Percentiles rank a stretch among this genome's conserved stretches.
Evolutionary conservation across 495 filamentous ascomycete species (phyloP).

Genomic region (Aspergillus homomorphus): DNA sequence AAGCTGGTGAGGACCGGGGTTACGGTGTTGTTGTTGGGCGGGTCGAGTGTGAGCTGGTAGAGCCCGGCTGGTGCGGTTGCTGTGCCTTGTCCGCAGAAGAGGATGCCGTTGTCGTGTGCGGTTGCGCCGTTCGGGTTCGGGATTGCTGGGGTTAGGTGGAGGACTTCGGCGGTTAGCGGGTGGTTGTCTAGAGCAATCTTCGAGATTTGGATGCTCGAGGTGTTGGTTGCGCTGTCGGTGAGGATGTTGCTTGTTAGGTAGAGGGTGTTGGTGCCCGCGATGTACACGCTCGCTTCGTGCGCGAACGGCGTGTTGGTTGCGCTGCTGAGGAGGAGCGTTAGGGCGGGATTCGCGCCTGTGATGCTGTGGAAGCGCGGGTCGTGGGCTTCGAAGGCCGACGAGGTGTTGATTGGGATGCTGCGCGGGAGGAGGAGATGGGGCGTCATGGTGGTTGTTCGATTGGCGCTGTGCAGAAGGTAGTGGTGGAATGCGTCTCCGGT

Average conservation of each 20-base stretch:
- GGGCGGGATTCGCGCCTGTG: constrained; percentile 34
- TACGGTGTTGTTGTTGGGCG: constrained; percentile 33
- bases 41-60: constrained; percentile 25
- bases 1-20: constrained; percentile 35
- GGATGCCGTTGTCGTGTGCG: constrained; percentile 41
- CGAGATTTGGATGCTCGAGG: constrained; percentile 38
- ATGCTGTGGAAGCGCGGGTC: constrained; percentile 36
- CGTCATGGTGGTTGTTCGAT: background rate
- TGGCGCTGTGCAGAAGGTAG: background rate
- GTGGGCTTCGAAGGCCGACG: constrained; percentile 27
- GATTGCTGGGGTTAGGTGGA: constrained; percentile 40
- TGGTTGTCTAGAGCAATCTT: constrained; percentile 29
- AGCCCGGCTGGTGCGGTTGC: constrained; percentile 49
- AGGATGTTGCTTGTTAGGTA: constrained; percentile 58
- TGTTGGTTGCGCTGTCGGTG: constrained; percentile 27
- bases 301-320: constrained; percentile 44
- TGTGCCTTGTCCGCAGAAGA: constrained; percentile 54
- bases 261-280: constrained; percentile 46
- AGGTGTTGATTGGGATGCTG: constrained; percentile 3
- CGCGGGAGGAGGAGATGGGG: background rate
- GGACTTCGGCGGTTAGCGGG: constrained; percentile 32
- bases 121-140: constrained; percentile 56
- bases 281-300: constrained; percentile 61
- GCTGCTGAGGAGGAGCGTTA: constrained; percentile 38
- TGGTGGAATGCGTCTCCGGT: no score